Evolutionary conservation across 257 asterid species (phyloP).

Genomic region (Fraxinus americana): DNA sequence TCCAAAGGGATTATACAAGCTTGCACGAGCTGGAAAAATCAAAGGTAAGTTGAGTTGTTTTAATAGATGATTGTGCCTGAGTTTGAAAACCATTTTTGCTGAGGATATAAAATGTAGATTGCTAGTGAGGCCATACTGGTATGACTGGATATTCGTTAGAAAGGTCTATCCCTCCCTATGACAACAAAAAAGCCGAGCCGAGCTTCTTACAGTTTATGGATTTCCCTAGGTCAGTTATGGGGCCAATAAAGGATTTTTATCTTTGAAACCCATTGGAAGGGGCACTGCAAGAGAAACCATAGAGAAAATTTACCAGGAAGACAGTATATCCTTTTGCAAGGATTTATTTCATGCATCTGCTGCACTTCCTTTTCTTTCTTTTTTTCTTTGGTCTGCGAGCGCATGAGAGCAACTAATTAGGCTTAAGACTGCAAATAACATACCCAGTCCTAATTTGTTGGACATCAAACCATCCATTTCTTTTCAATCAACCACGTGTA

Average conservation of each 20-base stretch:
- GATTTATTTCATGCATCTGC: not conserved
- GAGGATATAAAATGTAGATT: not conserved
- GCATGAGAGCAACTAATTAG: not conserved
- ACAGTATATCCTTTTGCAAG: not conserved
- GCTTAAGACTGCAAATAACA: not conserved
- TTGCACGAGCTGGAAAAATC: slow-evolving; percentile 92
- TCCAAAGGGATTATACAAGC: slow-evolving; percentile 96
- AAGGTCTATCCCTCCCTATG: no score
- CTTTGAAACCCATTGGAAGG: no score
- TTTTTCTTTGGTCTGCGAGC: no score
- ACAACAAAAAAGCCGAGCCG: no score
- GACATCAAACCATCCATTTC: not conserved
- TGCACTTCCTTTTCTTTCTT: not conserved
- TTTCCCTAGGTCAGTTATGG: no score
- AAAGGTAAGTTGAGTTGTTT: slow-evolving; percentile 55
- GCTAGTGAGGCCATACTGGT: not conserved
- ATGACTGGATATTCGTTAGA: no score
- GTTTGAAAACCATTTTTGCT: not conserved
- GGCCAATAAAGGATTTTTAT: no score
- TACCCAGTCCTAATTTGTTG: not conserved
- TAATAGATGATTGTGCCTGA: not conserved
- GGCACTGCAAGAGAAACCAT: no score
- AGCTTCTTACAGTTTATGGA: no score
- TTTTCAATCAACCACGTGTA: not conserved
- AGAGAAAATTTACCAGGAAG: not conserved